Evolutionary conservation across 2,329 filamentous ascomycete species (phyloP).

Genomic region (Hypoxylon sp.): DNA sequence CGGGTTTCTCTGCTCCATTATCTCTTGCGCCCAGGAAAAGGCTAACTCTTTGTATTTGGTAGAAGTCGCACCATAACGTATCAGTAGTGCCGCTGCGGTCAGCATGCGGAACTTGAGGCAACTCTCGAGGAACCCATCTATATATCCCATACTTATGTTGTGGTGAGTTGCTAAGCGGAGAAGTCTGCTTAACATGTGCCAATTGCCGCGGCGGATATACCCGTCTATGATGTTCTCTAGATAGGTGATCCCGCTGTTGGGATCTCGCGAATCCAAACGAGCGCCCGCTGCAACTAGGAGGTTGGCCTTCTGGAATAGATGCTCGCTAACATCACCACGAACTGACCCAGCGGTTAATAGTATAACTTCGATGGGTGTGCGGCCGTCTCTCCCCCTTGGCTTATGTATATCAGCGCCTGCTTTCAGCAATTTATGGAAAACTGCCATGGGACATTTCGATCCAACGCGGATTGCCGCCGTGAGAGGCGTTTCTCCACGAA

Average conservation of each 20-base stretch:
- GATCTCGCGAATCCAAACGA: slow-evolving; percentile 17
- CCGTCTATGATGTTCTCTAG: slow-evolving; percentile 5
- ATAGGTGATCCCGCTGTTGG: not conserved
- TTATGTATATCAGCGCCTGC: slow-evolving; percentile 24
- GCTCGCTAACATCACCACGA: too few relatives aligned
- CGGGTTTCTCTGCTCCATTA: not conserved
- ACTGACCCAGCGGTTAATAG: not conserved
- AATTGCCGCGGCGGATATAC: not conserved
- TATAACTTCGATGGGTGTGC: slow-evolving; percentile 15
- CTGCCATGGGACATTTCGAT: not conserved
- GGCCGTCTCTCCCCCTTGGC: not conserved
- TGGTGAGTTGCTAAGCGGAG: slow-evolving; percentile 6
- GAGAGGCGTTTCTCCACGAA: slow-evolving; percentile 11
- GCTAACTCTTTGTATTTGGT: not conserved
- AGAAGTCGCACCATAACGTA: slow-evolving; percentile 14
- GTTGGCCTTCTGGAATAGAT: too few relatives aligned
- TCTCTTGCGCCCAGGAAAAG: slow-evolving; percentile 13
- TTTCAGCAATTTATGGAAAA: slow-evolving; percentile 18
- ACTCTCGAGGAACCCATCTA: slow-evolving; percentile 16
- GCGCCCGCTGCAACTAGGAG: slow-evolving; percentile 22
- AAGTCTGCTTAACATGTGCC: not conserved
- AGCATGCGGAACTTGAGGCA: not conserved
- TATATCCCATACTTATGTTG: slow-evolving; percentile 14
- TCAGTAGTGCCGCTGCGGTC: slow-evolving; percentile 7
- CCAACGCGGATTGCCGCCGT: slow-evolving; percentile 3